Base-by-base conservation (phyloP, 2,329 filamentous ascomycete species). In the Aspergillus sp. region DNA sequence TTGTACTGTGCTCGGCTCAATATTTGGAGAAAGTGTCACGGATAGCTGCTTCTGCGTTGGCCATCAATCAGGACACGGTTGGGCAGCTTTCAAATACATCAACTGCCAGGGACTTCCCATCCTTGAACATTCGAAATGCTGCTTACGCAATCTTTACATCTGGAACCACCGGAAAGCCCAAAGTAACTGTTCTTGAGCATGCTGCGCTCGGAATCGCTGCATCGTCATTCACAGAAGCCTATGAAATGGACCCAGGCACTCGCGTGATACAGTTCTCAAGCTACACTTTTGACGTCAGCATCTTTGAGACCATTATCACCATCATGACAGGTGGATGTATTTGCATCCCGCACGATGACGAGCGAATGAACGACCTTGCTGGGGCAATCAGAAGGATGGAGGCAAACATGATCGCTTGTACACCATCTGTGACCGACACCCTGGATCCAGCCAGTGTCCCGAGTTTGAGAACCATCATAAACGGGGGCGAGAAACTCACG, bases 141-240 rank as follows among this genome's bases (percentile, higher is more conserved):
- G 87, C 87, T 0, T 90, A 88, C 68, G 80, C 87, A 3, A 82
- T 91, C 4, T 87, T 89, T 63, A 85, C 83, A 0, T 84, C 84
- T 2, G 84, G 85, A 0, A 85, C 84, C 0, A 84, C 85, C 1
- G 83, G 82, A 53, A 82, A 81, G 54, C 84, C 85, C 0, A 86
- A 87, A 60, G 87, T 86, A 1, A 84, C 88, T 13, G 84, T 88
- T 19, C 85, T 89, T 62, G 85, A 84, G 7, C 89, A 91, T 67
- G 77, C 77, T 0, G 82, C 85, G 0, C 78, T 89, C 1, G 84
- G 84, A 1, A 85, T 86, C 0, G 80, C 82, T 0, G 82, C 86
- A 51, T 68, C 82, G 3, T 80, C 81, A 0, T 84, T 88, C 67
- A 83, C 80, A 0, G 75, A 80, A 0, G 80, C 81, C 0, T 73